Base-by-base conservation (phyloP, 768 basidiomycete genomes). In the Pleurotus cornucopiae region DNA sequence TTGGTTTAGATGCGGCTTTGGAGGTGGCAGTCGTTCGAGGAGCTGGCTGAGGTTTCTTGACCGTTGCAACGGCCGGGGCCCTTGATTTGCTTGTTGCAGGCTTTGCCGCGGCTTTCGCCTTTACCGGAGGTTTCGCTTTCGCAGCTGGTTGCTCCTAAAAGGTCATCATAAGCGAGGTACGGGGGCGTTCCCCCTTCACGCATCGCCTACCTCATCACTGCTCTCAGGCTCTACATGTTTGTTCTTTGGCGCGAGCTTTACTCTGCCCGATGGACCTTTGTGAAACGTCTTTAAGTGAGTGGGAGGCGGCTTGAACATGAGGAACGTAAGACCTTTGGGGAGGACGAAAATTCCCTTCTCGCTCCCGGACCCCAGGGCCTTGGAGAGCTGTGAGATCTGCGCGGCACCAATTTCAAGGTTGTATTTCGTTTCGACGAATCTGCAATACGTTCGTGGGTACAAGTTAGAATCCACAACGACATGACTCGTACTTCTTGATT, bases 371-470 rank as follows among this genome's bases (percentile, higher is more conserved):
- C 81, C 74, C 67, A 98, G 87, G 54, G 94, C 93, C 62, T 79
- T 85, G 58, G 86, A 81, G 63, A 98, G 81, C 72, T 91, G 87
- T 45, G 81, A 83, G 64, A 76, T 80, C 73, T 94, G 92, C 18
- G 90, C 82, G 57, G 86, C 77, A 52, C 85, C 87, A 60, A 94
- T 88, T 62, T 86, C 82, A 55, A 97, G 75, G 64, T 85, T 85
- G 78, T 94, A 97, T 63, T 78, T 84, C 56, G 81, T 77, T 72
- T 93, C 92, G 55, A 97, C 86, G 70, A 73, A 97, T 76, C 92
- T 94, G 23, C 20, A 9, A 3, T 7, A 21, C 18, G 12, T 6
- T 34, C 30, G 11, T 53, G 38, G 39, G 16, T 39, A 41, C 55
- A 7, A 25, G 49, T 25, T 45, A 54, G 51, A 60, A 59, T 20